A percentile compares a stretch with the other conserved stretches of the same genome.
phyloP scores from a whole-genome alignment of 2,329 filamentous ascomycete genomes.

The Colletotrichum tropicale region DNA sequence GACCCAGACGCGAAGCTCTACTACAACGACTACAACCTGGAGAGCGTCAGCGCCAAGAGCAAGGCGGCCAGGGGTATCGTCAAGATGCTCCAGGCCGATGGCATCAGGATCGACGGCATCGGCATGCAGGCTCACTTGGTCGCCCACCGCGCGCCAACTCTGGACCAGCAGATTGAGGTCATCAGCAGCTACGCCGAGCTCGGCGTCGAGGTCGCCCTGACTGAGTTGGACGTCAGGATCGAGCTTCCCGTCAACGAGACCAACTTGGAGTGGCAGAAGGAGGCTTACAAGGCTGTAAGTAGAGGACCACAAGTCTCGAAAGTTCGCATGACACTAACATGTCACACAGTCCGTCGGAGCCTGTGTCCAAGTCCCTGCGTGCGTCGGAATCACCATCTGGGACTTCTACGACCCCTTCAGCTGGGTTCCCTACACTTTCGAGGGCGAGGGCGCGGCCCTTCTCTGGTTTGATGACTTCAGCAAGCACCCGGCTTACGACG shows the following conservation, averaged over 20 bases:
- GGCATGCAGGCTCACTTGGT: slow-evolving; percentile 67
- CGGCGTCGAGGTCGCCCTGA: slow-evolving; percentile 56
- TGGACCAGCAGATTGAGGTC: slow-evolving; percentile 37
- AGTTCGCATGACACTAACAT: not conserved
- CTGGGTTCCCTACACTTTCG: slow-evolving; percentile 46
- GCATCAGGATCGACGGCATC: slow-evolving; percentile 65
- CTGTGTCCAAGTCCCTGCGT: slow-evolving; percentile 31
- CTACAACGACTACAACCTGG: slow-evolving; percentile 66
- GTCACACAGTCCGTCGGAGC: slow-evolving; percentile 23
- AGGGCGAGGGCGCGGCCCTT: slow-evolving; percentile 43
- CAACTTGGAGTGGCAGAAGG: slow-evolving; percentile 31
- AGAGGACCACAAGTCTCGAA: not conserved
- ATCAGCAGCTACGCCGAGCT: slow-evolving; percentile 47
- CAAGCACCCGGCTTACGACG: slow-evolving; percentile 47
- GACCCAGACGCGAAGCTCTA: slow-evolving; percentile 62
- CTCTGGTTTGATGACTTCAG: slow-evolving; percentile 46
- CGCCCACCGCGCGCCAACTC: slow-evolving; percentile 50
- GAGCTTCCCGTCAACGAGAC: slow-evolving; percentile 29
- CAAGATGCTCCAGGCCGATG: slow-evolving; percentile 46
- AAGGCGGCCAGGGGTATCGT: slow-evolving; percentile 49
- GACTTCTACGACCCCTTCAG: slow-evolving; percentile 39
- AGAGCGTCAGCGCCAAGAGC: slow-evolving; percentile 53
- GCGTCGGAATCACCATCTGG: slow-evolving; percentile 38
- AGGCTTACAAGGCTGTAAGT: slow-evolving; percentile 26
- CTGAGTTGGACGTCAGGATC: slow-evolving; percentile 58